Conservation (phyloP, 176 grass and related monocot genomes). For the Aegilops sharonensis region DNA sequence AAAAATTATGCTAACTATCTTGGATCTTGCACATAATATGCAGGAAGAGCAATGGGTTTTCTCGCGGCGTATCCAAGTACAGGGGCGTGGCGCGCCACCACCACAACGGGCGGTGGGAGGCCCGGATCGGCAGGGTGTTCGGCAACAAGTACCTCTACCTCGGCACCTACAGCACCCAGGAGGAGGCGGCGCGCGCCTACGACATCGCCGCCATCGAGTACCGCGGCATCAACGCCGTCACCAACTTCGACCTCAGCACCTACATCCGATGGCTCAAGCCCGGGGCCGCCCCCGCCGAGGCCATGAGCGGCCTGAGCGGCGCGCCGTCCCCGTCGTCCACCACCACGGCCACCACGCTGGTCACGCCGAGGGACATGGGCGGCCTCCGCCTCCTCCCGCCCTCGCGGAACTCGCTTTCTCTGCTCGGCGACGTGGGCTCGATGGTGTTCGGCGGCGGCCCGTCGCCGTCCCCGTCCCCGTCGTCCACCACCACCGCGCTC, state of each 20-base stretch:
- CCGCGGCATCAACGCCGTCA: constrained; percentile 74
- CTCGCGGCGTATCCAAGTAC: constrained; percentile 74
- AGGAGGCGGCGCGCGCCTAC: constrained; percentile 67
- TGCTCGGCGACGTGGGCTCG: constrained; percentile 10
- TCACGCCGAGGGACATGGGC: background rate
- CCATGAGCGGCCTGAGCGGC: background rate
- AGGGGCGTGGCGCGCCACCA: constrained; percentile 76
- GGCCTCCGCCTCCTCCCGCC: constrained; percentile 13
- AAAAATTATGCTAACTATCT: background rate
- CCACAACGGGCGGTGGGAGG: constrained; percentile 75
- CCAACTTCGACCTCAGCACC: constrained; percentile 74
- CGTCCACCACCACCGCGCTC: constrained; percentile 52
- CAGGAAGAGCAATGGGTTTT: constrained; percentile 79
- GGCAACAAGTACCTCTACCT: constrained; percentile 84
- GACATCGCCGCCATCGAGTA: constrained; percentile 85
- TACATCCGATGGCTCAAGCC: constrained; percentile 83
- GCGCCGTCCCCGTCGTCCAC: background rate
- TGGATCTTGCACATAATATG: background rate
- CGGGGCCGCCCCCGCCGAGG: background rate
- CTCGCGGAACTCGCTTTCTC: background rate
- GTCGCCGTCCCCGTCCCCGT: constrained; percentile 11
- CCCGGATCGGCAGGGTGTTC: constrained; percentile 63
- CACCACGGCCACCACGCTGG: background rate
- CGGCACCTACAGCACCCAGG: constrained; percentile 70
- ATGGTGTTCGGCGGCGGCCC: background rate